Conservation (phyloP, 768 basidiomycete genomes). For the Suillus subalutaceus region DNA sequence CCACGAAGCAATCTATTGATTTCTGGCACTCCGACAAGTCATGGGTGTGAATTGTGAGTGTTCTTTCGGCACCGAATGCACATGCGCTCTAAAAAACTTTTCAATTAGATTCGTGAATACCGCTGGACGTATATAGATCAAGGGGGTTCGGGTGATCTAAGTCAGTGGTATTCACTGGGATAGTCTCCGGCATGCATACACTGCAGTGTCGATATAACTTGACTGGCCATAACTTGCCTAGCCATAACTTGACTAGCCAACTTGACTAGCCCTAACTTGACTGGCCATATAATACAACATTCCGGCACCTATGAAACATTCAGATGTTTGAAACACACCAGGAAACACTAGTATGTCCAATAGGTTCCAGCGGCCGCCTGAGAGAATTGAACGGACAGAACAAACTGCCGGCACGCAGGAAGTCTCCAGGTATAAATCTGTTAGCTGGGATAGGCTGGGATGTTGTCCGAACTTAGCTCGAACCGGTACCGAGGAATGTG, state of each 20-base stretch:
- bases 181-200: neutral
- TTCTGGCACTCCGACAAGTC: conserved; percentile 12
- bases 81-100: neutral
- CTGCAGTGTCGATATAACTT: neutral
- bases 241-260: neutral
- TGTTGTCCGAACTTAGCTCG: too few species aligned
- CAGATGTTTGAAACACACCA: neutral
- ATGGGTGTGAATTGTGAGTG: conserved; percentile 8
- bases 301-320: neutral
- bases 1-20: conserved; percentile 9
- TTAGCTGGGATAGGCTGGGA: neutral
- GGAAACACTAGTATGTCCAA: neutral
- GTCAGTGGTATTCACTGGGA: neutral
- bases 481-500: too few species aligned
- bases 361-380: neutral
- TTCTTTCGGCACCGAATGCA: neutral
- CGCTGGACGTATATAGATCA: conserved; percentile 4
- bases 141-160: neutral
- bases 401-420: neutral
- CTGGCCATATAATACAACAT: neutral
- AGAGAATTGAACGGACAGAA: neutral
- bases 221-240: too few species aligned
- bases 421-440: neutral
- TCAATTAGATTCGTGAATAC: neutral
- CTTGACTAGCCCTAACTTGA: too few species aligned